Evolutionary conservation across 148 eudicot species (phyloP).

Genomic region (Polygonum maritimum): DNA sequence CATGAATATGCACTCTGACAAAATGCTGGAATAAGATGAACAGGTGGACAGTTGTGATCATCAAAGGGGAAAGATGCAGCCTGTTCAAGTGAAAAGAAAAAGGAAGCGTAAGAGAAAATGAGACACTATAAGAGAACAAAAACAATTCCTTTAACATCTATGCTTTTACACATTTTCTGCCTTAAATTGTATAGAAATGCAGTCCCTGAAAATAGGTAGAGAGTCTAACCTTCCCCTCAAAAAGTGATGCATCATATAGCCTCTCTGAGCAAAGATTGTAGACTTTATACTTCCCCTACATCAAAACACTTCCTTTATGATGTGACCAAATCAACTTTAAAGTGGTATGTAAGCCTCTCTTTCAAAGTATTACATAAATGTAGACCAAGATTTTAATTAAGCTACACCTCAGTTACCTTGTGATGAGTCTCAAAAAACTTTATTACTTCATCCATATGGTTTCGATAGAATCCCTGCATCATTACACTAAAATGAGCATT

Average conservation of each 20-base stretch:
- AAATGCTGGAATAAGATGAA: slow-evolving; percentile 63
- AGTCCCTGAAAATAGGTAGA: neutral
- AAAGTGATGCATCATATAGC: slow-evolving; percentile 80
- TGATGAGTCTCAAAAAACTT: slow-evolving; percentile 89
- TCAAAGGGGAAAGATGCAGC: slow-evolving; percentile 96
- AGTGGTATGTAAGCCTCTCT: neutral
- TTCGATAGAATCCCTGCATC: slow-evolving; percentile 85
- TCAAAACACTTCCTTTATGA: neutral
- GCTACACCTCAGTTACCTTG: slow-evolving; percentile 41
- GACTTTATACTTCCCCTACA: slow-evolving; percentile 92
- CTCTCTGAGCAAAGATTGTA: slow-evolving; percentile 97
- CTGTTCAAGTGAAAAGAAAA: slow-evolving; percentile 26
- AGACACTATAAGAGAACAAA: neutral
- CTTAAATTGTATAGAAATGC: neutral
- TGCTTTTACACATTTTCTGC: neutral
- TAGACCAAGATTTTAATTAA: neutral
- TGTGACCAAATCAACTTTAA: neutral
- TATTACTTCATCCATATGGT: slow-evolving; percentile 97
- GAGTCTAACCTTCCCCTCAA: slow-evolving; percentile 76
- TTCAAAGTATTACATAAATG: neutral
- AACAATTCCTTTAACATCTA: neutral
- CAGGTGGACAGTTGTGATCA: slow-evolving; percentile 95
- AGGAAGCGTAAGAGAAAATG: neutral
- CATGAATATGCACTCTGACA: slow-evolving; percentile 88
- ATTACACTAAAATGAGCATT: slow-evolving; percentile 15